Evolutionary conservation across 441 rosid species (phyloP).

Genomic region (Eutrema salsugineum): DNA sequence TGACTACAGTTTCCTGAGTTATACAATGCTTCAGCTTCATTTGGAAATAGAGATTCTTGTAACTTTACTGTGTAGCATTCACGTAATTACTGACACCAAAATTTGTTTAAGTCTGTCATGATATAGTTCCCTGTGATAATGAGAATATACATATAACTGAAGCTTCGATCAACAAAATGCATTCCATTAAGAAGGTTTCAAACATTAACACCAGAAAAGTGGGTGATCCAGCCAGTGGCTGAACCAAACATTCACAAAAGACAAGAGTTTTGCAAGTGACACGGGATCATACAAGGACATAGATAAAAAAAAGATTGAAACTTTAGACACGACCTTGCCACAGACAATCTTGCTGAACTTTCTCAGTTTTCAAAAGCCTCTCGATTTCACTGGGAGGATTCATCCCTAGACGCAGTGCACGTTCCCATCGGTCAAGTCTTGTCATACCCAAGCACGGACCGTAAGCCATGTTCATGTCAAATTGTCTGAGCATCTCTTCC

Average conservation of each 20-base stretch:
- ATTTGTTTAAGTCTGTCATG: neutral
- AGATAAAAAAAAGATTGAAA: neutral
- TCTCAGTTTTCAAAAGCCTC: constrained; percentile 35
- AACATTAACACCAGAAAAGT: constrained; percentile 10
- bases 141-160: neutral
- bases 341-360: constrained; percentile 38
- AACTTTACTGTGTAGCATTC: neutral
- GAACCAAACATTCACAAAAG: constrained; percentile 12
- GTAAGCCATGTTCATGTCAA: constrained; percentile 65
- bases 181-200: constrained; percentile 8
- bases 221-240: constrained; percentile 24
- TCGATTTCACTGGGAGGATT: constrained; percentile 52
- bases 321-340: constrained; percentile 58
- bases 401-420: constrained; percentile 52
- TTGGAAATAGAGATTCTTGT: neutral
- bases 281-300: constrained; percentile 14
- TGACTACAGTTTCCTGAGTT: neutral
- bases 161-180: neutral
- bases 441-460: constrained; percentile 73
- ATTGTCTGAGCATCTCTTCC: constrained; percentile 51
- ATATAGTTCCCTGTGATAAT: neutral
- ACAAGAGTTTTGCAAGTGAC: neutral
- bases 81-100: neutral
- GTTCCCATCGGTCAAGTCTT: constrained; percentile 57
- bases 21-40: neutral